Percentiles rank a stretch among this genome's conserved stretches.
These are phyloP conservation scores for Hydnum rufescens DNA, from an alignment of 768 basidiomycete species.

Conservation along the genomic window DNA sequence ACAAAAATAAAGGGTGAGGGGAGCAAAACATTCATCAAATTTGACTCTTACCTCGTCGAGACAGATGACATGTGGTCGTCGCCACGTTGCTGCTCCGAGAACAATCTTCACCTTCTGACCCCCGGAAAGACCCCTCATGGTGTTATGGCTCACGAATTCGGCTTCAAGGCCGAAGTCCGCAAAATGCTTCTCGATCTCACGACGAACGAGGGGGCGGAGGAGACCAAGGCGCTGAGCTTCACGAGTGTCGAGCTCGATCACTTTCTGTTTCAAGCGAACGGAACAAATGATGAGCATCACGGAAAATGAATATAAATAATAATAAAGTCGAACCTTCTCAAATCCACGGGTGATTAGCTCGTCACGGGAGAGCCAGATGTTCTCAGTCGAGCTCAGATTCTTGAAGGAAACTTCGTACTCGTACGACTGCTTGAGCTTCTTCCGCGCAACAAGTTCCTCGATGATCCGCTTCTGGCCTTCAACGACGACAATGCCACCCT, in stretches of 20 bases:
- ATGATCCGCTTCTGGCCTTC: conserved; percentile 92
- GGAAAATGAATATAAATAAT: conserved; percentile 5
- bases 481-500: conserved; percentile 63
- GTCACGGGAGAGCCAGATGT: conserved; percentile 92
- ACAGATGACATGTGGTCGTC: conserved; percentile 92
- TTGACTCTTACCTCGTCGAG: conserved; percentile 88
- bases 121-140: conserved; percentile 95
- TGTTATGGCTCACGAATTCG: conserved; percentile 98
- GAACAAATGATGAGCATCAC: conserved; percentile 2
- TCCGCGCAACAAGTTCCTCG: conserved; percentile 75
- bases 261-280: too few relatives aligned
- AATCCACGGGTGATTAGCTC: conserved; percentile 96
- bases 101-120: conserved; percentile 99
- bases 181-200: conserved; percentile 98
- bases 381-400: conserved; percentile 86
- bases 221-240: conserved; percentile 94
- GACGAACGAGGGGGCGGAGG: conserved; percentile 88
- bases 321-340: conserved; percentile 75
- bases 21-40: conserved; percentile 14
- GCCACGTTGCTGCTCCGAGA: conserved; percentile 96
- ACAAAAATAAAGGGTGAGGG: conserved; percentile 4
- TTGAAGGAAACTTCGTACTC: conserved; percentile 98
- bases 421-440: conserved; percentile 99
- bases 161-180: conserved; percentile 98
- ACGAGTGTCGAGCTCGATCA: conserved; percentile 90